Evolutionary conservation across 345 rosid genomes (phyloP).

Genomic region (Euphorbia lathyris): DNA sequence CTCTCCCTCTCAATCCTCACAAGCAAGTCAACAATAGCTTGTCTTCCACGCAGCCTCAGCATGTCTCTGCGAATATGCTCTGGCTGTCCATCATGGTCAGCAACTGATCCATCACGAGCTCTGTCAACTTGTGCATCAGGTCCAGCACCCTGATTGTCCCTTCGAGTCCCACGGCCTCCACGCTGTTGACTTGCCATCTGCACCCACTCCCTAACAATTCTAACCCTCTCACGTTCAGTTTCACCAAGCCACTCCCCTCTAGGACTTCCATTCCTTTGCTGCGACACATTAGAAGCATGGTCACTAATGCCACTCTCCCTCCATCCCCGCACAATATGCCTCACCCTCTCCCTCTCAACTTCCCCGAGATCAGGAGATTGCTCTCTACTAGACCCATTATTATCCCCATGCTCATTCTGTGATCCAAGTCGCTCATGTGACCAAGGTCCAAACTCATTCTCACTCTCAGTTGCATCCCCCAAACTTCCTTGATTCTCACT

Average conservation of each 20-base stretch:
- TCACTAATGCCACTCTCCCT: constrained; percentile 78
- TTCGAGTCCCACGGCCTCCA: constrained; percentile 53
- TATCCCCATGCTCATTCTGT: constrained; percentile 48
- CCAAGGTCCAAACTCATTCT: constrained; percentile 83
- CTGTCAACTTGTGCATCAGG: constrained; percentile 46
- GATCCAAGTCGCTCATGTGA: constrained; percentile 52
- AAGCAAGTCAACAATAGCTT: constrained; percentile 82
- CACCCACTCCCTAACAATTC: constrained; percentile 95
- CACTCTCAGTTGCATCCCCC: constrained; percentile 77
- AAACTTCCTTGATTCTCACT: constrained; percentile 69
- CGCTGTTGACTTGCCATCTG: constrained; percentile 96
- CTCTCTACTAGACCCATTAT: constrained; percentile 74
- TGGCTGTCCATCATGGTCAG: constrained; percentile 62
- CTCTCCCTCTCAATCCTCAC: constrained; percentile 87
- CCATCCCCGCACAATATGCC: constrained; percentile 94
- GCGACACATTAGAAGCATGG: constrained; percentile 58
- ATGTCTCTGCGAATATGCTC: constrained; percentile 69
- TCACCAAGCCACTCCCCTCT: constrained; percentile 97
- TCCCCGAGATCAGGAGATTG: constrained; percentile 93
- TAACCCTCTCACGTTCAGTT: constrained; percentile 96
- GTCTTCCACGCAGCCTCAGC: constrained; percentile 90
- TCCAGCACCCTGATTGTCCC: constrained; percentile 55
- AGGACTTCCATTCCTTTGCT: constrained; percentile 55
- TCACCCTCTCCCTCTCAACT: constrained; percentile 94
- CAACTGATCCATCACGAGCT: constrained; percentile 50